phyloP scores from a whole-genome alignment of 2,329 filamentous ascomycete species.

The Exserohilum turcica region DNA sequence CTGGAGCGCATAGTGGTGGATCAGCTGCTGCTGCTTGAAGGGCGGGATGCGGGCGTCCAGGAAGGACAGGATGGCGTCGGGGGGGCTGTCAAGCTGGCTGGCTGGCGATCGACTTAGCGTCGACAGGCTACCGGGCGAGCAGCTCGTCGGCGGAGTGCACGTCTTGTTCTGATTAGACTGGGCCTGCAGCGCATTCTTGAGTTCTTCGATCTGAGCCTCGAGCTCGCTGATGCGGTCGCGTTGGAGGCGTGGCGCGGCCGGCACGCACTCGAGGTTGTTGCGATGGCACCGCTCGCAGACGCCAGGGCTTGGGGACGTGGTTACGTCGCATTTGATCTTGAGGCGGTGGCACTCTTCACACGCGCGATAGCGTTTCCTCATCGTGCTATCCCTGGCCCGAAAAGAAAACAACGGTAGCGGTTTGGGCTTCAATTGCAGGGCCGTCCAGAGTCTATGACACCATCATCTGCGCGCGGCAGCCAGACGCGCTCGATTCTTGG shows the following conservation, averaged over 20 bases:
- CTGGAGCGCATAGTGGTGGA: slow-evolving; percentile 21
- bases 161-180: slow-evolving; percentile 18
- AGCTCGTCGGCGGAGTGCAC: slow-evolving; percentile 23
- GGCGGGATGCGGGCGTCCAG: slow-evolving; percentile 28
- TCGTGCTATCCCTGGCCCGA: slow-evolving; percentile 5
- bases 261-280: slow-evolving; percentile 29
- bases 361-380: slow-evolving; percentile 32
- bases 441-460: slow-evolving; percentile 7
- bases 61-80: slow-evolving; percentile 25
- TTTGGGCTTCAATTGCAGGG: not conserved
- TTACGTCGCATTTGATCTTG: slow-evolving; percentile 39
- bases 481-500: slow-evolving; percentile 1
- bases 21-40: slow-evolving; percentile 27
- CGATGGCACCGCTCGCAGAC: slow-evolving; percentile 33
- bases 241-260: slow-evolving; percentile 34
- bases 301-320: slow-evolving; percentile 14
- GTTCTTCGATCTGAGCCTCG: slow-evolving; percentile 31
- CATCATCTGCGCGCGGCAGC: not conserved
- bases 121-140: slow-evolving; percentile 17
- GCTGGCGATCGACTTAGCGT: slow-evolving; percentile 9
- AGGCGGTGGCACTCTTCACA: slow-evolving; percentile 39
- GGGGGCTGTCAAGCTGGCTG: slow-evolving; percentile 19
- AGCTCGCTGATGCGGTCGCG: slow-evolving; percentile 36
- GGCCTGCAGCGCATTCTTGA: slow-evolving; percentile 20
- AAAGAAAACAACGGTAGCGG: not conserved